phyloP scores from a whole-genome alignment of 2,329 filamentous ascomycete genomes.

The Bipolaris bicolor region DNA sequence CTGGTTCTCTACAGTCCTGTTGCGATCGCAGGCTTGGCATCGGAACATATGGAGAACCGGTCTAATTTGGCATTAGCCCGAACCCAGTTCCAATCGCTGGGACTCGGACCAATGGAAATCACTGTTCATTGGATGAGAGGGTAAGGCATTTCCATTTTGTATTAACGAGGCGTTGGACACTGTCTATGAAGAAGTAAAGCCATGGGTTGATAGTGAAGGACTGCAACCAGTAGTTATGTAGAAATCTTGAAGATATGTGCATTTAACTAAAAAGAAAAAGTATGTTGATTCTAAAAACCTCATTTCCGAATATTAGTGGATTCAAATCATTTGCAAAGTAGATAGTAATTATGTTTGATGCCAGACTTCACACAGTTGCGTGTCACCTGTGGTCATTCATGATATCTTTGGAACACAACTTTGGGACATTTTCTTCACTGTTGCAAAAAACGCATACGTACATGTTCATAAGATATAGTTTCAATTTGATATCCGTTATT shows the following conservation, averaged over 20 bases:
- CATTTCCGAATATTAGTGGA: too few species aligned
- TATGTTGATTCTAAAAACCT: too few species aligned
- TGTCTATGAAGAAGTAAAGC: too few species aligned
- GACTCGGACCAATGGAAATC: background rate
- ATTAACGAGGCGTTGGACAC: background rate
- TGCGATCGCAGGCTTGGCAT: background rate
- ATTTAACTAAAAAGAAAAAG: too few species aligned
- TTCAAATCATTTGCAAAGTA: too few species aligned
- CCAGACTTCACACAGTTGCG: background rate
- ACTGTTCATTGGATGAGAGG: background rate
- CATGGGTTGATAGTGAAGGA: too few species aligned
- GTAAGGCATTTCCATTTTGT: too few species aligned
- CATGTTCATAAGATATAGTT: too few species aligned
- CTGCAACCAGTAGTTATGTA: too few species aligned
- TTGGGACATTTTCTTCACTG: too few species aligned
- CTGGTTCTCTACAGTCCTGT: background rate
- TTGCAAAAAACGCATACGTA: too few species aligned
- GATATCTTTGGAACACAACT: background rate
- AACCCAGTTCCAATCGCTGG: background rate
- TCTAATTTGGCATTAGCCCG: background rate
- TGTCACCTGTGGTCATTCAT: background rate
- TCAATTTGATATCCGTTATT: background rate
- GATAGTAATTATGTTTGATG: background rate
- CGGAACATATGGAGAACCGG: background rate
- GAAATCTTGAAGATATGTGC: too few species aligned